Conservation (phyloP, 176 grass and related monocot species). For the Melocanna baccifera region DNA sequence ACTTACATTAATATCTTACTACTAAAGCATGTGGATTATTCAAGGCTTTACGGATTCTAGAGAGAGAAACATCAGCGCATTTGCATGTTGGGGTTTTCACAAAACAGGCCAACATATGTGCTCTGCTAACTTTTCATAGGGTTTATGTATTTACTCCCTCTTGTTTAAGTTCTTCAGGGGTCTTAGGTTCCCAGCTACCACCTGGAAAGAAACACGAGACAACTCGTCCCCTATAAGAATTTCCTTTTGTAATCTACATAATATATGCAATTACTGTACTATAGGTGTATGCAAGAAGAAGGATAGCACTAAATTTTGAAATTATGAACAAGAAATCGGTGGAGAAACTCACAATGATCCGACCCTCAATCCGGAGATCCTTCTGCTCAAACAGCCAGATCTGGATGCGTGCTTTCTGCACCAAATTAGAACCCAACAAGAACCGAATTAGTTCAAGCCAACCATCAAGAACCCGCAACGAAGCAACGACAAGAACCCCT, state of each 20-base stretch:
- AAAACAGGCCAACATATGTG: background rate
- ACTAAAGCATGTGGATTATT: background rate
- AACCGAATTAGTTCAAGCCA: background rate
- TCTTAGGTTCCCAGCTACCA: background rate
- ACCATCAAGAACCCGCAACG: background rate
- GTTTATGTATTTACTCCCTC: background rate
- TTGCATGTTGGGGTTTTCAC: background rate
- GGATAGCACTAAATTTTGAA: background rate
- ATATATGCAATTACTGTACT: background rate
- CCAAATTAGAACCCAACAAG: background rate
- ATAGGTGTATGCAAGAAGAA: background rate
- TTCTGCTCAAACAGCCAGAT: constrained; percentile 98
- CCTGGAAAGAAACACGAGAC: background rate
- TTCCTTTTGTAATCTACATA: background rate
- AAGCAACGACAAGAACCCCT: background rate
- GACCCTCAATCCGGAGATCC: constrained; percentile 87
- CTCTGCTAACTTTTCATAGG: background rate
- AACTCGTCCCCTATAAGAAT: background rate
- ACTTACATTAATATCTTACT: background rate
- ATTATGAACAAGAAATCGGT: background rate
- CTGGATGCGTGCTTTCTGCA: constrained; percentile 95
- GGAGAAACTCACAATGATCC: constrained; percentile 70
- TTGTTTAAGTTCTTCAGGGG: background rate
- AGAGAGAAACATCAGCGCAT: background rate
- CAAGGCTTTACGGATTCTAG: background rate